A percentile compares a stretch with the other conserved stretches of the same genome.
Conservation (phyloP, 176 grass and related monocot species). For the Oryza meyeriana region DNA sequence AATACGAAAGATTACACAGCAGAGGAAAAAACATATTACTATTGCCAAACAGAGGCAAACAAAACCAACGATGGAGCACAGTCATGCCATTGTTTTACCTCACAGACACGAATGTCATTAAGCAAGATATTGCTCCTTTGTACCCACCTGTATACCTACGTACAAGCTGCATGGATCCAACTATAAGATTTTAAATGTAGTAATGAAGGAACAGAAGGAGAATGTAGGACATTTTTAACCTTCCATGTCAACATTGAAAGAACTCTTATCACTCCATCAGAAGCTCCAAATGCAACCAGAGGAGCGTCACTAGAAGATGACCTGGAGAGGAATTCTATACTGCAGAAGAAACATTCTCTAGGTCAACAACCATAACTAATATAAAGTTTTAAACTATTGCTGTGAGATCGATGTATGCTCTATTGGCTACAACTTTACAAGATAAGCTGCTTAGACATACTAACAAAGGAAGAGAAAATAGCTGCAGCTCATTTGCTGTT, state of each 20-base stretch:
- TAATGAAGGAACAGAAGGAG: slow-evolving; percentile 26
- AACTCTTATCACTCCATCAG: slow-evolving; percentile 98
- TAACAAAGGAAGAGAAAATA: neutral
- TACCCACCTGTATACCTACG: slow-evolving; percentile 98
- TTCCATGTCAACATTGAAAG: slow-evolving; percentile 99
- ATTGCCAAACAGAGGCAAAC: slow-evolving; percentile 9
- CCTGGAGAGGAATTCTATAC: slow-evolving; percentile 94
- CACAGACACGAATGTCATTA: slow-evolving; percentile 95
- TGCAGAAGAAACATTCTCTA: slow-evolving; percentile 42
- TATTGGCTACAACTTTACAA: neutral
- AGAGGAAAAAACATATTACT: neutral
- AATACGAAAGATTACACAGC: slow-evolving; percentile 10
- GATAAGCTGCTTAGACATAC: neutral
- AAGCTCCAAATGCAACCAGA: slow-evolving; percentile 90
- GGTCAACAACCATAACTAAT: slow-evolving; percentile 23
- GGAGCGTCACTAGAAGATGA: slow-evolving; percentile 89
- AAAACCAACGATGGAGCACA: slow-evolving; percentile 14
- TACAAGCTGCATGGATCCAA: slow-evolving; percentile 68
- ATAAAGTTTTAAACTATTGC: slow-evolving; percentile 9
- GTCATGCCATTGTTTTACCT: slow-evolving; percentile 49
- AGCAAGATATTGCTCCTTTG: slow-evolving; percentile 92
- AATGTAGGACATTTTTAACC: slow-evolving; percentile 44
- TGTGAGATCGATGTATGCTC: slow-evolving; percentile 13
- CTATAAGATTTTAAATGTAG: slow-evolving; percentile 22
- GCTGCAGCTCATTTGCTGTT: neutral